Evolutionary conservation across 1,139 yeast genomes (phyloP).

Genomic region (Groenewaldozyma sp.): DNA sequence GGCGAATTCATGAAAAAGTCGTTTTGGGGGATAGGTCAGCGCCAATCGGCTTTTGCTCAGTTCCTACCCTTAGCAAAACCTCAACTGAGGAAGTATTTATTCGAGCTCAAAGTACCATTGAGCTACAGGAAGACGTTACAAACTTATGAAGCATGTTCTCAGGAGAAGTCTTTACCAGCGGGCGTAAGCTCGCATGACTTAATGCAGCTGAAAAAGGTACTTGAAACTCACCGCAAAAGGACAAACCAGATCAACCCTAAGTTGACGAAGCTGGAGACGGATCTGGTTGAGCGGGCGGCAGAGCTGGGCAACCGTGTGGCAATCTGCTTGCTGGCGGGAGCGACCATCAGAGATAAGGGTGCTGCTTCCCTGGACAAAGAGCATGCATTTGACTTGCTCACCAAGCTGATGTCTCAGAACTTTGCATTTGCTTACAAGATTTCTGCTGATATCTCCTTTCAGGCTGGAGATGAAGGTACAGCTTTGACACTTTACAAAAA

Average conservation of each 20-base stretch:
- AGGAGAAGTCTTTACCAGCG: constrained; percentile 13
- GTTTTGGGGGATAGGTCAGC: no score
- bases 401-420: constrained; percentile 46
- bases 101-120: constrained; percentile 23
- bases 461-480: constrained; percentile 42
- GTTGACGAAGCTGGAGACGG: constrained; percentile 50
- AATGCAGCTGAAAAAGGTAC: constrained; percentile 56
- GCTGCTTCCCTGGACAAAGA: constrained; percentile 42
- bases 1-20: no score
- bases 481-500: constrained; percentile 43
- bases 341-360: constrained; percentile 29
- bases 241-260: constrained; percentile 46
- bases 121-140: constrained; percentile 19
- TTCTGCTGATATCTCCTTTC: constrained; percentile 62
- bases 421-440: constrained; percentile 68
- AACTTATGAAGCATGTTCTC: constrained; percentile 17
- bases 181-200: constrained; percentile 46
- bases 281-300: constrained; percentile 70
- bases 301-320: constrained; percentile 79
- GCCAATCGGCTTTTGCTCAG: no score
- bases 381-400: constrained; percentile 56
- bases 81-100: constrained; percentile 22
- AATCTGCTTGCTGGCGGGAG: constrained; percentile 54
- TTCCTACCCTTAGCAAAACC: constrained; percentile 7
- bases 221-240: constrained; percentile 51